Evolutionary conservation across 805 yeast genomes (phyloP).

Genomic region (Clavispora fructus): DNA sequence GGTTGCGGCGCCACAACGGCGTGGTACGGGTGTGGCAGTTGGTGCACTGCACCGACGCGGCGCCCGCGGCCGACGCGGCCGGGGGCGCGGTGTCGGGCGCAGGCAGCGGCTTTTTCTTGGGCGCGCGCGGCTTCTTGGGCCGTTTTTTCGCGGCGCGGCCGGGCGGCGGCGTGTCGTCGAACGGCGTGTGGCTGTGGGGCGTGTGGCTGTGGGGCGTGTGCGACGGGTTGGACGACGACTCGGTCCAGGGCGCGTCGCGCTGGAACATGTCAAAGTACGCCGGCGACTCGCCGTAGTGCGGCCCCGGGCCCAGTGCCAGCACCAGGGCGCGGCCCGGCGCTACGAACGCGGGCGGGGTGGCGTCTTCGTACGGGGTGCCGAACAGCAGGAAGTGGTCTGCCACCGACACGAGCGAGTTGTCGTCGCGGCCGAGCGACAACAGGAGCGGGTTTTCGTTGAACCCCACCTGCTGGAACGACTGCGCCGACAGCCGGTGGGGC

Average conservation of each 20-base stretch:
- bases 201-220: background rate
- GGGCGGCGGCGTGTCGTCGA: background rate
- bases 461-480: conserved; percentile 4
- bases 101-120: conserved; percentile 4
- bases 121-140: conserved; percentile 7
- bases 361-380: conserved; percentile 14
- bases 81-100: conserved; percentile 1
- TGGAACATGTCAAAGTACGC: background rate
- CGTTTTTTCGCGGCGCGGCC: conserved; percentile 2
- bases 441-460: conserved; percentile 6
- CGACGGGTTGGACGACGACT: background rate
- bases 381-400: conserved; percentile 24
- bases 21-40: conserved; percentile 91
- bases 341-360: background rate
- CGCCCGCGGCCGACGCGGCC: background rate
- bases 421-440: conserved; percentile 17
- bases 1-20: conserved; percentile 91
- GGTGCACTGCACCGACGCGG: conserved; percentile 47
- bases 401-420: conserved; percentile 26
- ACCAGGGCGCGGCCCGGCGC: background rate
- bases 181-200: background rate
- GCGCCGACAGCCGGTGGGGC: conserved; percentile 2
- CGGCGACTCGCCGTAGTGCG: background rate
- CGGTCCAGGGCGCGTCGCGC: conserved; percentile 1
- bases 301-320: conserved; percentile 2